These are phyloP conservation scores for Uronychia binucleata DNA, from an alignment of 73 alveolate genomes.

Conservation along the genomic window DNA sequence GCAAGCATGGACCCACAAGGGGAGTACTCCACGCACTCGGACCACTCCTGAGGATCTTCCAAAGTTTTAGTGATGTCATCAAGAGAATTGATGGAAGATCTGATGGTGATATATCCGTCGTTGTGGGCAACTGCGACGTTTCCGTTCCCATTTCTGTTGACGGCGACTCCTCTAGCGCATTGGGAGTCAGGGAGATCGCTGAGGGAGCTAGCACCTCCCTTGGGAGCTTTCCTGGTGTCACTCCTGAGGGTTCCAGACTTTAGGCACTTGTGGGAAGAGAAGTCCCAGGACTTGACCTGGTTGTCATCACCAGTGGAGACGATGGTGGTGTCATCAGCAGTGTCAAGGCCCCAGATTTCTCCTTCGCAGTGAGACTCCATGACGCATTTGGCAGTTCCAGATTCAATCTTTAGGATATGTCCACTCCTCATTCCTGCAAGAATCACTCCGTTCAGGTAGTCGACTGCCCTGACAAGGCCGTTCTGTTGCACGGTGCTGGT, in stretches of 20 bases:
- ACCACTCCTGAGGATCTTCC: slow-evolving; percentile 79
- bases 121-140: slow-evolving; percentile 91
- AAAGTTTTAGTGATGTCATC: slow-evolving; percentile 12
- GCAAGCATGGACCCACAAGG: slow-evolving; percentile 90
- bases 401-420: slow-evolving; percentile 39
- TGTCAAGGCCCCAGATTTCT: slow-evolving; percentile 93
- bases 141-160: slow-evolving; percentile 56
- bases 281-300: slow-evolving; percentile 34
- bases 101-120: slow-evolving; percentile 78
- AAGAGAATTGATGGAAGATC: slow-evolving; percentile 44
- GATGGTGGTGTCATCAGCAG: slow-evolving; percentile 48
- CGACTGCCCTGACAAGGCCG: slow-evolving; percentile 68
- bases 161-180: slow-evolving; percentile 68
- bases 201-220: slow-evolving; percentile 79
- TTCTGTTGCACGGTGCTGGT: slow-evolving; percentile 7
- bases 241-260: slow-evolving; percentile 46
- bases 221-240: slow-evolving; percentile 38
- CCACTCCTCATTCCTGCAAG: slow-evolving; percentile 91
- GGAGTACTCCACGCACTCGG: slow-evolving; percentile 83
- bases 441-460: slow-evolving; percentile 70
- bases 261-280: neutral
- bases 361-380: slow-evolving; percentile 85
- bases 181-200: slow-evolving; percentile 66
- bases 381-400: slow-evolving; percentile 43
- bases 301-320: slow-evolving; percentile 95